Evolutionary conservation across 192 early-diverging fungal genomes (phyloP).

Genomic region (Backusella australiensis): DNA sequence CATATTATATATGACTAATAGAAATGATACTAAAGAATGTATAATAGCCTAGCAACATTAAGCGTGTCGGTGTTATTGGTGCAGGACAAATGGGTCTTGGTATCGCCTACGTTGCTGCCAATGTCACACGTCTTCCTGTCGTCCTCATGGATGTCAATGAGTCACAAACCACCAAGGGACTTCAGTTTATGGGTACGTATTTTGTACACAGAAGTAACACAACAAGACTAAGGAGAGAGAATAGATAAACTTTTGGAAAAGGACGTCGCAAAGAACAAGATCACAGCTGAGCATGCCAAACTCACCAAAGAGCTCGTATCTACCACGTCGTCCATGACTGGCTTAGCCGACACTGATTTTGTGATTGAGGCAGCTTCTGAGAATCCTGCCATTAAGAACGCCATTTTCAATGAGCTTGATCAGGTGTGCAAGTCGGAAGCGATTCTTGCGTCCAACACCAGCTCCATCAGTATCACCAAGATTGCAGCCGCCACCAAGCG

Average conservation of each 20-base stretch:
- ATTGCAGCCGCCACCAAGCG: conserved; percentile 89
- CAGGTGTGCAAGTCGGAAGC: conserved; percentile 60
- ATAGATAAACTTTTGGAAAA: conserved; percentile 83
- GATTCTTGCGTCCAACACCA: conserved; percentile 96
- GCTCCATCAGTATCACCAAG: conserved; percentile 95
- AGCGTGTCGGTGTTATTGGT: conserved; percentile 82
- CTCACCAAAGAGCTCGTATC: conserved; percentile 62
- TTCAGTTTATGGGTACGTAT: conserved; percentile 73
- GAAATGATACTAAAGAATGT: not conserved
- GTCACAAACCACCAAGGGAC: conserved; percentile 73
- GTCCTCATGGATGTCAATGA: conserved; percentile 79
- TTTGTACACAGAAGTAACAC: not conserved
- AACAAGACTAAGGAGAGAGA: not conserved
- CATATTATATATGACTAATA: not conserved
- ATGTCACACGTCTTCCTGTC: conserved; percentile 75
- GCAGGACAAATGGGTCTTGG: conserved; percentile 95
- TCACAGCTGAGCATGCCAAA: conserved; percentile 73
- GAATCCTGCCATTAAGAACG: conserved; percentile 79
- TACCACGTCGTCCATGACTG: conserved; percentile 55
- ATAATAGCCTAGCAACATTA: conserved; percentile 12
- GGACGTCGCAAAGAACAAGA: conserved; percentile 85
- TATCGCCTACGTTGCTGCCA: conserved; percentile 89
- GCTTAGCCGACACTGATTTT: conserved; percentile 73
- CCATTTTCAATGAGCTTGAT: conserved; percentile 78
- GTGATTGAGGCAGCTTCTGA: conserved; percentile 94